Conservation (phyloP, 108 stramenopile genomes). For the Bacterosira constricta region DNA sequence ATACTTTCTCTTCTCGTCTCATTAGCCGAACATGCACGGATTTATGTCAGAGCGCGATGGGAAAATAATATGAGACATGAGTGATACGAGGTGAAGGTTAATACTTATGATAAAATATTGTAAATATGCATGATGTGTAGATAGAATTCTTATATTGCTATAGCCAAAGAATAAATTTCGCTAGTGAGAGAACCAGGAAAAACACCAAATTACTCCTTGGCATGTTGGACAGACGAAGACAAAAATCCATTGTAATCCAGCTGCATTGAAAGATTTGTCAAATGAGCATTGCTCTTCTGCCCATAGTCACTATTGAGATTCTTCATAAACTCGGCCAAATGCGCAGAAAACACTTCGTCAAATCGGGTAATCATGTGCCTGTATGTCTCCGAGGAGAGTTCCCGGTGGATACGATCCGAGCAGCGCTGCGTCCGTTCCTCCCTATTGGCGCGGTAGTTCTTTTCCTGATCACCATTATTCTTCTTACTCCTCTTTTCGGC, state of each 20-base stretch:
- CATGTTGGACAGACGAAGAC: slow-evolving; percentile 31
- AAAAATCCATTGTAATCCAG: slow-evolving; percentile 90
- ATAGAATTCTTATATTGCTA: no score
- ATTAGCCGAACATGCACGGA: no score
- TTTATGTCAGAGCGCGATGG: no score
- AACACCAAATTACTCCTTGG: slow-evolving; percentile 10
- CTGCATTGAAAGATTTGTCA: slow-evolving; percentile 70
- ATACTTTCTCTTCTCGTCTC: no score
- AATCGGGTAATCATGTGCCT: slow-evolving; percentile 77
- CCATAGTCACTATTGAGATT: slow-evolving; percentile 45
- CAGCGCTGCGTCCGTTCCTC: slow-evolving; percentile 34
- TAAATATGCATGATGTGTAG: no score
- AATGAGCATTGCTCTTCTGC: slow-evolving; percentile 59
- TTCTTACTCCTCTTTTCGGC: slow-evolving; percentile 38
- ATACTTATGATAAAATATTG: no score
- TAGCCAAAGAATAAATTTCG: no score
- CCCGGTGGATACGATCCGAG: slow-evolving; percentile 58
- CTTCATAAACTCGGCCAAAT: slow-evolving; percentile 80
- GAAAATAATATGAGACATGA: no score
- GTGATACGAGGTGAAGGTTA: no score
- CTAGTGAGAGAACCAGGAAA: no score
- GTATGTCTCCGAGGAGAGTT: slow-evolving; percentile 72
- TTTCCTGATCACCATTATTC: slow-evolving; percentile 18
- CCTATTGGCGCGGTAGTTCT: slow-evolving; percentile 62
- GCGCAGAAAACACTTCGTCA: slow-evolving; percentile 74